Evolutionary conservation across 257 asterid genomes (phyloP), one percentile per base, ranked within the genome.

Genomic region (Nicotiana tabacum): DNA sequence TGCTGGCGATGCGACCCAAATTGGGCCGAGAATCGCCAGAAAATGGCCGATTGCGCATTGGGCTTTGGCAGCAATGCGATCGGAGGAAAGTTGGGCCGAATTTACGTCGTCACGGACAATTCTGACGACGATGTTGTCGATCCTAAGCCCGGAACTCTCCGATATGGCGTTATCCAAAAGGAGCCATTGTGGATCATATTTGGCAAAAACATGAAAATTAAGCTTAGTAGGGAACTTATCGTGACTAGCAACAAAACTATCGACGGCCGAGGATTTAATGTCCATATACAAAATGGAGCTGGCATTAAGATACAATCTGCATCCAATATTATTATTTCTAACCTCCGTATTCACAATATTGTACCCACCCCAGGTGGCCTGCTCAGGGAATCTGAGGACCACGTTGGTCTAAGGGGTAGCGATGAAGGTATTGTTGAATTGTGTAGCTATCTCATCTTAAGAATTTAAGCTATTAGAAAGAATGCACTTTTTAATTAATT

Each of bases 71-170:
- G 72, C 32, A 55, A 16, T 29, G 84, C 90, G 2, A 46, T 17
- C 9, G 90, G 90, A 18, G 90, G 88, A 62, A 78, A 83, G 39
- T 85, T 55, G 3, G 90, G 90, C 3, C 27, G 24, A 13, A 56
- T 24, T 80, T 87, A 87, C 69, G 80, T 77, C 17, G 88, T 87
- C 18, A 83, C 85, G 0, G 90, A 87, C 64, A 16, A 67, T 29
- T 85, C 88, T 4, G 90, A 86, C 15, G 39, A 83, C 2, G 77
- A 87, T 7, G 67, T 82, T 21, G 33, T 61, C 5, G 67, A 87
- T 43, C 90, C 90, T 5, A 87, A 66, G 78, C 85, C 83, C 13
- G 90, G 90, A 6, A 87, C 90, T 13, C 90, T 87, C 10, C 87
- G 90, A 51, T 81, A 81, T 9, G 90, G 83, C 0, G 90, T 85